Conservation (phyloP, 2,329 filamentous ascomycete genomes). For the Emergomyces africanus region DNA sequence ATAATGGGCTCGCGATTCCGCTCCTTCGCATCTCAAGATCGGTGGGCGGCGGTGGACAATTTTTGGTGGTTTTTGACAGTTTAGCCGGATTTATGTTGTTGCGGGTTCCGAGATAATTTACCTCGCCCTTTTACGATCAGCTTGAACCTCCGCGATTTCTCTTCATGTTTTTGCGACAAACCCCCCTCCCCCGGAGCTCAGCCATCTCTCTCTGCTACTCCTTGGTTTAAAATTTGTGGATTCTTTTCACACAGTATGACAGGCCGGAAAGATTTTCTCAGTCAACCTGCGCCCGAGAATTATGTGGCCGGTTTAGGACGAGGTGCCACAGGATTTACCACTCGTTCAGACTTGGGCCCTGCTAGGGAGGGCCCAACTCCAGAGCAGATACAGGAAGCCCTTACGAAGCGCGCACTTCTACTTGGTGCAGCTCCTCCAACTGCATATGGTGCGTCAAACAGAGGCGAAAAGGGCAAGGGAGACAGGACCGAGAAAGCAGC, state of each 20-base stretch:
- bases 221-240: neutral
- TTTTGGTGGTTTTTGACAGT: neutral
- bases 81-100: constrained; percentile 2
- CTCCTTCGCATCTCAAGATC: neutral
- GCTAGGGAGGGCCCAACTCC: constrained; percentile 91
- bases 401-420: constrained; percentile 82
- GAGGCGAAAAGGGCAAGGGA: constrained; percentile 47
- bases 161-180: neutral
- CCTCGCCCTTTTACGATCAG: neutral
- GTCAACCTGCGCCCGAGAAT: constrained; percentile 71
- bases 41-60: neutral
- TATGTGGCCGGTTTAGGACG: constrained; percentile 94
- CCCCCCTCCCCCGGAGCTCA: neutral
- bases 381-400: constrained; percentile 95
- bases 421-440: constrained; percentile 60
- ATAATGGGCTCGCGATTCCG: neutral
- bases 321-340: constrained; percentile 96
- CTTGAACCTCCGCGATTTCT: neutral
- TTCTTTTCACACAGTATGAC: constrained; percentile 35
- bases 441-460: constrained; percentile 52
- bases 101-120: neutral
- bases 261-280: constrained; percentile 71
- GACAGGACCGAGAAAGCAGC: constrained; percentile 41
- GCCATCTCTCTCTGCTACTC: neutral
- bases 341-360: constrained; percentile 88